Evolutionary conservation across 2,329 filamentous ascomycete species (phyloP).

Genomic region (Didymella lethalis): DNA sequence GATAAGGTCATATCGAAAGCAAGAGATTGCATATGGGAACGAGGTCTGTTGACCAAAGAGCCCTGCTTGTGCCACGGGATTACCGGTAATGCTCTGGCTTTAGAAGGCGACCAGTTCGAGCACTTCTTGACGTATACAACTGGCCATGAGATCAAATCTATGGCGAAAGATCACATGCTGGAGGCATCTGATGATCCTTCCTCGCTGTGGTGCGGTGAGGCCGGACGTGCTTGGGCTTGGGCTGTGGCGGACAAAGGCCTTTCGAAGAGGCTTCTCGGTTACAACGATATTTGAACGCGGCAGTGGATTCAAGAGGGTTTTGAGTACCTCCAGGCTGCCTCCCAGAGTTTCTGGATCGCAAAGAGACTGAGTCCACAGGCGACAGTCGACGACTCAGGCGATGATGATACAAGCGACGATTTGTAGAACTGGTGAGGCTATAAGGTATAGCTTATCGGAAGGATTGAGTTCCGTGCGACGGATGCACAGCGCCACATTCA

Average conservation of each 20-base stretch:
- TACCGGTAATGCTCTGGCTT: slow-evolving; percentile 68
- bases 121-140: slow-evolving; percentile 68
- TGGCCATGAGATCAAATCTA: slow-evolving; percentile 62
- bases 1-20: slow-evolving; percentile 61
- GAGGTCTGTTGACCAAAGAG: slow-evolving; percentile 68
- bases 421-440: slow-evolving; percentile 12
- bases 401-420: slow-evolving; percentile 36
- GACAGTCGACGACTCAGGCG: slow-evolving; percentile 8
- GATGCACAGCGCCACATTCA: slow-evolving; percentile 10
- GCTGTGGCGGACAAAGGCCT: slow-evolving; percentile 55
- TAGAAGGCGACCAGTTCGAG: slow-evolving; percentile 59
- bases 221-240: slow-evolving; percentile 60
- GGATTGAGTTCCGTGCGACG: slow-evolving; percentile 1
- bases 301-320: neutral
- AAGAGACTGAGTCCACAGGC: too few species aligned
- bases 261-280: slow-evolving; percentile 58
- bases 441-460: slow-evolving; percentile 5
- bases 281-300: slow-evolving; percentile 56
- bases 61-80: slow-evolving; percentile 73
- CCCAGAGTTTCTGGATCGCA: too few species aligned
- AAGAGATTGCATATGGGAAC: slow-evolving; percentile 62
- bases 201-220: slow-evolving; percentile 60
- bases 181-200: slow-evolving; percentile 61
- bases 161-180: slow-evolving; percentile 61
- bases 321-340: neutral